Base-by-base conservation (phyloP, 2,329 filamentous ascomycete genomes). In the Verruconis gallopava region DNA sequence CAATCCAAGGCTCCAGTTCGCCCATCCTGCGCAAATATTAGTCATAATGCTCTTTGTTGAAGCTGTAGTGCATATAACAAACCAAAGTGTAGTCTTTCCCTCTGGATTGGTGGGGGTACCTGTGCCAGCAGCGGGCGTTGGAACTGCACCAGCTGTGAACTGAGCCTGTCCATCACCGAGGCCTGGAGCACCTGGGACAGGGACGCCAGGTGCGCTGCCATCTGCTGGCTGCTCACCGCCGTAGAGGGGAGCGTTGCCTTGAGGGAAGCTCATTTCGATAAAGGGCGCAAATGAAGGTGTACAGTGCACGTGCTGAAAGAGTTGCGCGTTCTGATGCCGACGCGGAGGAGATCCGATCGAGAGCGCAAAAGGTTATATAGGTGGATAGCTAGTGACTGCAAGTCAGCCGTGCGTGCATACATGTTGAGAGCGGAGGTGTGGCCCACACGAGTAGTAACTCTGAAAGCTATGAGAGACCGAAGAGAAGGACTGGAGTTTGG, bases 1-100 rank as follows among this genome's bases (percentile, higher is more conserved):
- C 91, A 67, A 98, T 96, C 91, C 91, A 98, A 20, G 86, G 85
- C 65, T 96, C 89, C 49, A 98, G 81, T 63, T 98, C 91, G 52
- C 91, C 91, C 91, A 98, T 98, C 89, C 88, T 94, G 51, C 38
- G 25, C 21, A 19, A 17, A 33, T 14, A 17, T 15, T 25, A 14
- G 19, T 11, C 2, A 40, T 18, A 34, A 35, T 18, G 2, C 37
- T 5, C 12, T 34, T 39, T n/a, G 21, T 40, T 37, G 28, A 25
- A 40, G 21, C 4, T 18, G 11, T 11, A 20, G 19, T 5, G 18
- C 25, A 15, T 37, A 21, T n/a, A 19, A 18, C 64, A 54, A 57
- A 71, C 66, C 67, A 71, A 43, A 71, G 62, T 30, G 67, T 71
- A n/a, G 68, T 71, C 62, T 71, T 71, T 50, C 61, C 58, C 44